phyloP scores from a whole-genome alignment of 331 rosid genomes.

The Rhamnella rubrinervis region DNA sequence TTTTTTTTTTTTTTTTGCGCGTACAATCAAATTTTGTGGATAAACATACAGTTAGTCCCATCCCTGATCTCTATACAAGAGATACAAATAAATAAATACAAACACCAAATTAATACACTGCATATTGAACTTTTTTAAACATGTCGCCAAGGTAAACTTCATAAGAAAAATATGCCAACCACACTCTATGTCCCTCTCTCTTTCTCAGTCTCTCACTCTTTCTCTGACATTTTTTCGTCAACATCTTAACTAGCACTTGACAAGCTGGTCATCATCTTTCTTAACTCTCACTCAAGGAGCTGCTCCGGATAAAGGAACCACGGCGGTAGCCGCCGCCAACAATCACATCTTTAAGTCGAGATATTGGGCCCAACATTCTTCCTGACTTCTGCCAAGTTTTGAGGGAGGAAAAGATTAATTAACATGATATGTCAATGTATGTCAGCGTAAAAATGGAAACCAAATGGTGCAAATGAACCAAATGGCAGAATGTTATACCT shows the following conservation, averaged over 20 bases:
- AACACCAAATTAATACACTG: slow-evolving; percentile 11
- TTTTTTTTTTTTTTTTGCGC: too few species aligned
- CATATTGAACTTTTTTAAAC: background rate
- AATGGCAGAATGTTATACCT: too few species aligned
- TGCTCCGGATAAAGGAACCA: slow-evolving; percentile 57
- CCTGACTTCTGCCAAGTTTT: slow-evolving; percentile 47
- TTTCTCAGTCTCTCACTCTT: slow-evolving; percentile 8
- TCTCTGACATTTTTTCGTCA: slow-evolving; percentile 51
- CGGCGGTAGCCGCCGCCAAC: slow-evolving; percentile 77
- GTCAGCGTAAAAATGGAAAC: background rate
- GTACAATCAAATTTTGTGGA: too few species aligned
- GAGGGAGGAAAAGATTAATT: background rate
- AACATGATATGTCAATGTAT: slow-evolving; percentile 11
- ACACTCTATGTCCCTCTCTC: slow-evolving; percentile 16
- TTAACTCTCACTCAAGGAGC: slow-evolving; percentile 42
- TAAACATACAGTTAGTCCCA: background rate
- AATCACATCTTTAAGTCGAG: slow-evolving; percentile 74
- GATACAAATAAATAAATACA: background rate
- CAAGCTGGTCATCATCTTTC: slow-evolving; percentile 37
- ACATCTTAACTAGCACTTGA: slow-evolving; percentile 53
- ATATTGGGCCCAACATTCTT: slow-evolving; percentile 63
- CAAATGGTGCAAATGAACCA: background rate
- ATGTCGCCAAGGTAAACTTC: slow-evolving; percentile 29
- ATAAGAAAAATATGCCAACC: slow-evolving; percentile 33
- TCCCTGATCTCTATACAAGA: slow-evolving; percentile 20